Conservation (phyloP, 495 filamentous ascomycete species). For the Penicillium argentinense region DNA sequence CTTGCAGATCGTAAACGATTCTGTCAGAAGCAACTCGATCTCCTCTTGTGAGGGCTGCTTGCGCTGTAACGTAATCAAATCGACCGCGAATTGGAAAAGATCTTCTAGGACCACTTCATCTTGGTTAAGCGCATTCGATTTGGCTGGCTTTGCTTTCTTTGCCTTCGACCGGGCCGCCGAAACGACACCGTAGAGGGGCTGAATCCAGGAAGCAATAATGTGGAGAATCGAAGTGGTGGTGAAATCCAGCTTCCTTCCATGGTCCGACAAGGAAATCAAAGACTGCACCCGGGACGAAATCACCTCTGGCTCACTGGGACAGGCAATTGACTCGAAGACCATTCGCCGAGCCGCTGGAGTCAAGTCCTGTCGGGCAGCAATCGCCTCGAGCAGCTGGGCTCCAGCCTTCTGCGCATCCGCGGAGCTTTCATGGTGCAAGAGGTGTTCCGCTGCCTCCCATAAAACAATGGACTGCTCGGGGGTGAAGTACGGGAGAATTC, state of each 20-base stretch:
- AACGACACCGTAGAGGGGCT: slow-evolving; percentile 41
- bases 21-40: slow-evolving; percentile 63
- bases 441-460: slow-evolving; percentile 43
- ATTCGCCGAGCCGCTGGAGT: slow-evolving; percentile 33
- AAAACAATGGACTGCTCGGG: slow-evolving; percentile 42
- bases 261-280: slow-evolving; percentile 45
- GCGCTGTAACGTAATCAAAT: slow-evolving; percentile 82
- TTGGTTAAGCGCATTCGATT: slow-evolving; percentile 39
- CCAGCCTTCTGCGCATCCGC: slow-evolving; percentile 39
- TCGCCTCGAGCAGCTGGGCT: slow-evolving; percentile 36
- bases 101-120: slow-evolving; percentile 69
- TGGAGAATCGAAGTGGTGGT: slow-evolving; percentile 40
- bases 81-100: slow-evolving; percentile 72
- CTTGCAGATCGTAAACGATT: slow-evolving; percentile 69
- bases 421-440: slow-evolving; percentile 39
- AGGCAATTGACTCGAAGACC: slow-evolving; percentile 40
- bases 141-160: slow-evolving; percentile 52
- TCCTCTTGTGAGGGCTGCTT: slow-evolving; percentile 69
- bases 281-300: slow-evolving; percentile 41
- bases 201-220: slow-evolving; percentile 41
- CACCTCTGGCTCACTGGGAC: slow-evolving; percentile 38
- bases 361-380: slow-evolving; percentile 44
- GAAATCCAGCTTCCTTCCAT: slow-evolving; percentile 49
- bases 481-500: slow-evolving; percentile 34
- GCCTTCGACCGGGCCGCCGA: slow-evolving; percentile 39